Conservation (phyloP, 768 basidiomycete genomes). For the Auricularia cornea region DNA sequence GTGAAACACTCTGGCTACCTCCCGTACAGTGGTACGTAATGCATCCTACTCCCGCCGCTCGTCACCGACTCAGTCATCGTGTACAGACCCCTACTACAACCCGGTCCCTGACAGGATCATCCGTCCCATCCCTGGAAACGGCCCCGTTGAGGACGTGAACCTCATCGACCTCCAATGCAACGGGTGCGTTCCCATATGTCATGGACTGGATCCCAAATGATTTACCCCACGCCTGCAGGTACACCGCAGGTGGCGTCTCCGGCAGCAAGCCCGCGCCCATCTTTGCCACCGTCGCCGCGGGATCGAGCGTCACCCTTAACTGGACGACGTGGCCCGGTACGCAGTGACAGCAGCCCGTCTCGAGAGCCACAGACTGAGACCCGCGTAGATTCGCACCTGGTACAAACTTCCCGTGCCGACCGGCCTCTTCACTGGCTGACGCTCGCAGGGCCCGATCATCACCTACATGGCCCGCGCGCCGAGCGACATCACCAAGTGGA, state of each 20-base stretch:
- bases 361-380: too few relatives aligned
- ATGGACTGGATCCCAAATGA: background rate
- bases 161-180: conserved; percentile 31
- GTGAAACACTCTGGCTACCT: conserved; percentile 31
- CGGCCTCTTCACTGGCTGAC: background rate
- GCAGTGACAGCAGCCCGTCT: too few relatives aligned
- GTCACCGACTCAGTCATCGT: background rate
- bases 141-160: conserved; percentile 30
- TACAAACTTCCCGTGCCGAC: background rate
- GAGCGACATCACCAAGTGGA: conserved; percentile 35
- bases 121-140: conserved; percentile 35
- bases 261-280: conserved; percentile 34
- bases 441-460: conserved; percentile 32
- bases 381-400: conserved; percentile 10
- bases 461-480: conserved; percentile 42
- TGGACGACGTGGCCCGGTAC: conserved; percentile 28
- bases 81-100: conserved; percentile 26
- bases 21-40: conserved; percentile 20
- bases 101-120: conserved; percentile 33
- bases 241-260: conserved; percentile 18
- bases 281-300: conserved; percentile 34
- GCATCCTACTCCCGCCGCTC: too few relatives aligned
- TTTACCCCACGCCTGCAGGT: background rate
- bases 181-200: conserved; percentile 8
- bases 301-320: conserved; percentile 31